Evolutionary conservation across 75 land plant species (phyloP), one percentile per base, ranked within the genome.

Genomic region (Cupressus sempervirens): DNA sequence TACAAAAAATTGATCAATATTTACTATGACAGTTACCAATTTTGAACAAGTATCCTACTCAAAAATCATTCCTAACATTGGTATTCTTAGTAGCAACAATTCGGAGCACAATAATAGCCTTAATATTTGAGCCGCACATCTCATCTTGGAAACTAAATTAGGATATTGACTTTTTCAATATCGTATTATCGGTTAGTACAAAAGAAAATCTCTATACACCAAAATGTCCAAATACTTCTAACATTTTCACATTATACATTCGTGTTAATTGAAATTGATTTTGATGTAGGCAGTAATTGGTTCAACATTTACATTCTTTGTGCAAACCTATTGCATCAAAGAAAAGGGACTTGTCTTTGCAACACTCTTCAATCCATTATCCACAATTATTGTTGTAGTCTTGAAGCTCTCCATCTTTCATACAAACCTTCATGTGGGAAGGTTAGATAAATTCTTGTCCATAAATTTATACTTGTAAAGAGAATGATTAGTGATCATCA

Each of bases 321-420:
- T 80, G 30, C 67, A 35, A 38, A 35, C 70, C 7, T 85, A 58
- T 18, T 62, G 65, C 14, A 46, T 81, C 41, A 35, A 43, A 5
- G 26, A 30, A 73, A 85, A 40, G n/a, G 86, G 86, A 23, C 86
- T 82, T 15, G 34, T 80, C 68, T 85, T 85, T 36, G 32, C 81
- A 18, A 48, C 70, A 41, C 18, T 81, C 18, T 85, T 85, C 46
- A 32, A 54, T 14, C 82, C 86, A 35, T 36, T 56, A 4, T 40
- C 82, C 1, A 13, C 81, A 62, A 45, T 85, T 40, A 56, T 85
- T 45, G 62, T 81, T 41, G 58, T 68, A 80, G 40, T 85, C 45
- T 30, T 85, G 40, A 82, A 85, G 54, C 40, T 73, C 11, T 12
- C 35, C 3, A 56, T 85, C 30, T 65, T 85, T 20, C 82, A 58